phyloP scores from a whole-genome alignment of 495 filamentous ascomycete species.

The Penicillium atrosanguineum region DNA sequence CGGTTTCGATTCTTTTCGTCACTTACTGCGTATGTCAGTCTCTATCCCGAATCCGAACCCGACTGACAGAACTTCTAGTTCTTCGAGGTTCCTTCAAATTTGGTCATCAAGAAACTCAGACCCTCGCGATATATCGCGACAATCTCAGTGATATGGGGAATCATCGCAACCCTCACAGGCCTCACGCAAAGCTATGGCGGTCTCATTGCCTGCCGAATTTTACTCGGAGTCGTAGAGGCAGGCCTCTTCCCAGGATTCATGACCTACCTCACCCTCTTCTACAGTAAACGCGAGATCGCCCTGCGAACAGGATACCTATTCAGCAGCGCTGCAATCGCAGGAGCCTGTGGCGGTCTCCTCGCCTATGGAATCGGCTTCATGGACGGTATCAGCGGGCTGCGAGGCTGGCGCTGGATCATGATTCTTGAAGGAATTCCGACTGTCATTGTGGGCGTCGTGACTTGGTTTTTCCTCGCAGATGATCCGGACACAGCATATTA shows the following conservation, averaged over 20 bases:
- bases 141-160: slow-evolving; percentile 63
- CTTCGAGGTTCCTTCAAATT: slow-evolving; percentile 57
- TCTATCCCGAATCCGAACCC: not conserved
- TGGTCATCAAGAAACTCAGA: slow-evolving; percentile 77
- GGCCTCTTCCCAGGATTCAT: slow-evolving; percentile 56
- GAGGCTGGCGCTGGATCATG: slow-evolving; percentile 55
- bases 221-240: slow-evolving; percentile 56
- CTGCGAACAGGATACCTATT: slow-evolving; percentile 75
- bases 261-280: slow-evolving; percentile 73
- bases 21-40: slow-evolving; percentile 54
- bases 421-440: slow-evolving; percentile 74
- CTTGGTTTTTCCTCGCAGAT: slow-evolving; percentile 65
- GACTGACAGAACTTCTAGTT: slow-evolving; percentile 18
- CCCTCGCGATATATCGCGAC: slow-evolving; percentile 68
- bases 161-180: slow-evolving; percentile 68
- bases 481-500: slow-evolving; percentile 61
- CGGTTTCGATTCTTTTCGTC: slow-evolving; percentile 72
- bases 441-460: slow-evolving; percentile 56
- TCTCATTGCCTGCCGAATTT: slow-evolving; percentile 52
- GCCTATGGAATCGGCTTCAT: slow-evolving; percentile 73
- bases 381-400: slow-evolving; percentile 61
- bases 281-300: slow-evolving; percentile 70
- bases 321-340: slow-evolving; percentile 70
- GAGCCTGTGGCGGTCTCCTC: slow-evolving; percentile 72
- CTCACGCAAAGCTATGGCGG: slow-evolving; percentile 58